phyloP scores from a whole-genome alignment of 2,329 filamentous ascomycete species.

The Zymoseptoria tritici region DNA sequence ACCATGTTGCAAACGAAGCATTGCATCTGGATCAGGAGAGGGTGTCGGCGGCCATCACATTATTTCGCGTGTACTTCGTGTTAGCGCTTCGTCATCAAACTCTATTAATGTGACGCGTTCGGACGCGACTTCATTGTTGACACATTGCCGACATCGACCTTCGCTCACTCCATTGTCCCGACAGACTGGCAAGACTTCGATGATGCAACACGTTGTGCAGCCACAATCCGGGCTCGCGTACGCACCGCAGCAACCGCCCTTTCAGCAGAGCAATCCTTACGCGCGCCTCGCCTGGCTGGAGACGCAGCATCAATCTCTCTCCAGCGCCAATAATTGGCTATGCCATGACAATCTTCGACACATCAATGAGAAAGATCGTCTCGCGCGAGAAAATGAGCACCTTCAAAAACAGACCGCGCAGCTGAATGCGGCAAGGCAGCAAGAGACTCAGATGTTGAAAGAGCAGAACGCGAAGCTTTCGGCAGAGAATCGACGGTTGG shows the following conservation, averaged over 20 bases:
- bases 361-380: neutral
- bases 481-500: neutral
- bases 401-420: neutral
- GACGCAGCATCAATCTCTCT: conserved; percentile 1
- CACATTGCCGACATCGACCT: neutral
- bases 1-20: neutral
- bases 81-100: neutral
- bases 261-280: neutral
- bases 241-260: neutral
- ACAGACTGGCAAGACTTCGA: neutral
- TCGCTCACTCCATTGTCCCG: neutral
- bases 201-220: neutral
- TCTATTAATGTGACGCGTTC: neutral
- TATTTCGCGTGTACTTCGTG: neutral
- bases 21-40: neutral
- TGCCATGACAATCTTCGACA: conserved; percentile 7
- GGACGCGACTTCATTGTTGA: neutral
- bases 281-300: conserved; percentile 2
- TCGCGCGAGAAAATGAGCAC: neutral
- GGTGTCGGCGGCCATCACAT: neutral
- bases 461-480: neutral
- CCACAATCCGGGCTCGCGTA: neutral
- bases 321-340: neutral
- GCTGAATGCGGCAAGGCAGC: neutral
- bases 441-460: neutral